phyloP scores from a whole-genome alignment of 495 filamentous ascomycete species.

The Penicillium roqueforti region DNA sequence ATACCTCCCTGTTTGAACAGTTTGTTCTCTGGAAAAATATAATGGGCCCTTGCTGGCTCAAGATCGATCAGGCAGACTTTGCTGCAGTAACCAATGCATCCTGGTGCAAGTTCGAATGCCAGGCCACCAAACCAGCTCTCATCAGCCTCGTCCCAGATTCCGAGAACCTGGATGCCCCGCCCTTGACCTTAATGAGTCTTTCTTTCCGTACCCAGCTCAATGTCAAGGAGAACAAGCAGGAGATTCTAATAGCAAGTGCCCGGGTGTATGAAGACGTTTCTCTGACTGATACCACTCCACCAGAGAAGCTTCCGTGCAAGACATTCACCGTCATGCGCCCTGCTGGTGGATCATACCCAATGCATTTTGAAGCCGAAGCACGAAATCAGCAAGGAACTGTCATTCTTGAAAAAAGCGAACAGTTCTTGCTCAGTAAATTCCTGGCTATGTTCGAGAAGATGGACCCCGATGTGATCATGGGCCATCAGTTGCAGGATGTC shows the following conservation, averaged over 20 bases:
- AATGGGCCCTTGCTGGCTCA: slow-evolving; percentile 97
- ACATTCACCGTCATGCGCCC: slow-evolving; percentile 92
- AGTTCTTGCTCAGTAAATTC: slow-evolving; percentile 78
- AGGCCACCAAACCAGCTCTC: slow-evolving; percentile 67
- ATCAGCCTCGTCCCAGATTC: slow-evolving; percentile 67
- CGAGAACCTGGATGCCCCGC: slow-evolving; percentile 75
- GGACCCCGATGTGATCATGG: slow-evolving; percentile 91
- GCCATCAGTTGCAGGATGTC: slow-evolving; percentile 95
- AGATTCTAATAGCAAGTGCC: slow-evolving; percentile 85
- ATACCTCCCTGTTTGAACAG: slow-evolving; percentile 92
- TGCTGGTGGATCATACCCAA: slow-evolving; percentile 65
- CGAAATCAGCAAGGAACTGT: slow-evolving; percentile 68
- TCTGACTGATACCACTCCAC: slow-evolving; percentile 78
- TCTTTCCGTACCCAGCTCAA: slow-evolving; percentile 85
- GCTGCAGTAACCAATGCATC: slow-evolving; percentile 82
- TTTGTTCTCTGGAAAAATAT: slow-evolving; percentile 98
- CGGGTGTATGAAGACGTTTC: slow-evolving; percentile 89
- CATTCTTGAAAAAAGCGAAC: slow-evolving; percentile 76
- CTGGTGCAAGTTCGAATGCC: slow-evolving; percentile 93
- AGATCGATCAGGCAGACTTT: slow-evolving; percentile 80
- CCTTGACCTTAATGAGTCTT: slow-evolving; percentile 90
- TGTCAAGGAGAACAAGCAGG: slow-evolving; percentile 91
- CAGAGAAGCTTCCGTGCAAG: slow-evolving; percentile 81
- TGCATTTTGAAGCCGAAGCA: slow-evolving; percentile 75
- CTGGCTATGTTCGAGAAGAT: slow-evolving; percentile 79